Base-by-base conservation (phyloP, 2,329 filamentous ascomycete species). In the Triangularia verruculosa region DNA sequence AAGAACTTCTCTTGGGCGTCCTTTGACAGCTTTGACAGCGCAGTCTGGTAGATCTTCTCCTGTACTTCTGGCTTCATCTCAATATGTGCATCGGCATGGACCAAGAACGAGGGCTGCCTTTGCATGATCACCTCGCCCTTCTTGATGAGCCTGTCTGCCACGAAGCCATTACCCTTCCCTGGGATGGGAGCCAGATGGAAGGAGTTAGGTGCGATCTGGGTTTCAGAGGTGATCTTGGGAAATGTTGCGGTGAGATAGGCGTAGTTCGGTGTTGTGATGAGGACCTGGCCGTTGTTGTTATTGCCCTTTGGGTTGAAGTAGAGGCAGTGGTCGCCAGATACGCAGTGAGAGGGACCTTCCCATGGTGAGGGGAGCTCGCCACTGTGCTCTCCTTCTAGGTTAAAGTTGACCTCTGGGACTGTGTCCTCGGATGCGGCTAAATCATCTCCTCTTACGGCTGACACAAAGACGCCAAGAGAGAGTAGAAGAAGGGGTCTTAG, bases 61-160 rank as follows among this genome's bases (percentile, higher is more conserved):
- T 72, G 66, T 0, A 57, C 55, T 1, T 66, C 67, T 1, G 43
- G 22, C 9, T 62, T 28, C 15, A 71, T 55, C 43, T 65, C 62
- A 47, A 65, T 60, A 57, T 67, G 65, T n/a, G 61, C 61, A 1
- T 53, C 58, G 9, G 62, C 61, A 52, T 76, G 72, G 22, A 75
- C 70, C 17, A 77, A 62, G 17, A 78, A 61, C 3, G 72, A 70
- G 4, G 76, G 72, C 2, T 68, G 61, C 57, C 72, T 69, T 1
- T 71, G 67, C 70, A 78, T 73, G 61, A 79, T 67, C 22, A 70
- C 67, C 63, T 78, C 78, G 24, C 76, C 77, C 17, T 69, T 72
- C 12, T 52, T 63, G 39, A 79, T 77, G 4, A 70, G 71, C 11
- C 73, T 63, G 62, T 73, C 75, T 17, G 77, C 77, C 11, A 78